Percentiles rank a stretch among this genome's conserved stretches.
Evolutionary conservation across 495 filamentous ascomycete species (phyloP).

Genomic region (Lasiosphaeria hispida): DNA sequence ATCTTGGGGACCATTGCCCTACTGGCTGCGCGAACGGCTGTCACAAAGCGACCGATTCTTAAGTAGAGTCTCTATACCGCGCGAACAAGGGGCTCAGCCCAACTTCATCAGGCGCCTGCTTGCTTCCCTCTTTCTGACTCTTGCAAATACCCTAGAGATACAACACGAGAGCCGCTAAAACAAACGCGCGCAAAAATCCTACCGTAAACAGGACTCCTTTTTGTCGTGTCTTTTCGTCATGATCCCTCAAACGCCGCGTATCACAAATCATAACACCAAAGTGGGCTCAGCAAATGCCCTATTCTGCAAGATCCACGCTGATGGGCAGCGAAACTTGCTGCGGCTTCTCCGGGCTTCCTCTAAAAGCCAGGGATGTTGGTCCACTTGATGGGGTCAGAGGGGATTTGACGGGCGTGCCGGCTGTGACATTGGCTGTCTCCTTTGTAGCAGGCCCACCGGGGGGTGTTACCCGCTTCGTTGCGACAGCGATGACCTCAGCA

Average conservation of each 20-base stretch:
- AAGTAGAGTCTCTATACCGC: too few species aligned
- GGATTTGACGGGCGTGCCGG: slow-evolving; percentile 14
- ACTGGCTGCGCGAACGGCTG: too few species aligned
- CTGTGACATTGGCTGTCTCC: background rate
- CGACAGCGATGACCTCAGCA: slow-evolving; percentile 32
- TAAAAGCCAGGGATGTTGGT: slow-evolving; percentile 47
- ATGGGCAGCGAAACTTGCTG: slow-evolving; percentile 34
- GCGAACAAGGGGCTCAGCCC: too few species aligned
- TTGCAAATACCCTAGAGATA: background rate
- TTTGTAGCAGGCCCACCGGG: background rate
- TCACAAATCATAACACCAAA: background rate
- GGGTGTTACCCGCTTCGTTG: slow-evolving; percentile 8
- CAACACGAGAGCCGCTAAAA: background rate
- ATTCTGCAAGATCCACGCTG: slow-evolving; percentile 29
- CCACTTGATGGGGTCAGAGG: slow-evolving; percentile 26
- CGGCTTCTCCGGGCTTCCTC: slow-evolving; percentile 52
- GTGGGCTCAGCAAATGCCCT: background rate
- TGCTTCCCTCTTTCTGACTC: background rate
- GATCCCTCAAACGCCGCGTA: background rate
- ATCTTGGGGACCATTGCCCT: too few species aligned
- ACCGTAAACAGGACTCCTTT: background rate
- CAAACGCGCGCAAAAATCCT: background rate
- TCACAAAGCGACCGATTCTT: too few species aligned
- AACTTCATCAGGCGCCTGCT: too few species aligned
- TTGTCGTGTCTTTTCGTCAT: slow-evolving; percentile 6